Conservation (phyloP, 176 grass and related monocot species). For the Phoenix dactylifera region DNA sequence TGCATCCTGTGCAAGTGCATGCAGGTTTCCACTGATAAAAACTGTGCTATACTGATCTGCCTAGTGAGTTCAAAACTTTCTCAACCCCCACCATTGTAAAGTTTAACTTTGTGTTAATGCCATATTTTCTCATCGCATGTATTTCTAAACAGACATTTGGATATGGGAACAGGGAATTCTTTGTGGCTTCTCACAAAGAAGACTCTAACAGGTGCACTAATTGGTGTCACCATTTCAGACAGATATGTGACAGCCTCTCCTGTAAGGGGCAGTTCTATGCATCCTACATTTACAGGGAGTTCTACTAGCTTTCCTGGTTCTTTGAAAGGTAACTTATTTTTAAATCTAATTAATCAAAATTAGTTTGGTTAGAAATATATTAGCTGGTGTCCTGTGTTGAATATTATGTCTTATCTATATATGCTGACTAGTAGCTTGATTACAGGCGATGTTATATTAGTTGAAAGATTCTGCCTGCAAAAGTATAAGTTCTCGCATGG, state of each 20-base stretch:
- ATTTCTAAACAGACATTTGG: not conserved
- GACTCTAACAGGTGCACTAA: constrained; percentile 12
- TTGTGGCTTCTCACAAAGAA: constrained; percentile 13
- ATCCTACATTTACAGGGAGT: constrained; percentile 45
- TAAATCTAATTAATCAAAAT: not conserved
- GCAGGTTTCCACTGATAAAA: too few species aligned
- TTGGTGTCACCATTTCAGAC: constrained; percentile 47
- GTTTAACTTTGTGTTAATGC: too few species aligned
- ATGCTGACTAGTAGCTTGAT: not conserved
- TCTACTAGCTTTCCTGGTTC: constrained; percentile 30
- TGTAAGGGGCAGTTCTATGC: constrained; percentile 57
- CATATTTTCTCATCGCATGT: not conserved
- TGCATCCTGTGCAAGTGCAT: too few species aligned
- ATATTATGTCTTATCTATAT: not conserved
- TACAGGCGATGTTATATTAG: constrained; percentile 25
- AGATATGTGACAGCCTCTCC: constrained; percentile 24
- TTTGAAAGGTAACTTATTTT: constrained; percentile 19
- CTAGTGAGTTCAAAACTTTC: too few species aligned
- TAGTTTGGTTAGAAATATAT: not conserved
- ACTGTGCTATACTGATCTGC: too few species aligned
- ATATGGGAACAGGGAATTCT: constrained; percentile 29
- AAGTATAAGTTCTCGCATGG: constrained; percentile 56
- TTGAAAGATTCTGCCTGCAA: constrained; percentile 33
- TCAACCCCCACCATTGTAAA: too few species aligned
- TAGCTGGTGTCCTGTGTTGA: not conserved